These are phyloP conservation scores for Aspergillus taichungensis DNA, from an alignment of 495 filamentous ascomycete species.

Conservation along the genomic window DNA sequence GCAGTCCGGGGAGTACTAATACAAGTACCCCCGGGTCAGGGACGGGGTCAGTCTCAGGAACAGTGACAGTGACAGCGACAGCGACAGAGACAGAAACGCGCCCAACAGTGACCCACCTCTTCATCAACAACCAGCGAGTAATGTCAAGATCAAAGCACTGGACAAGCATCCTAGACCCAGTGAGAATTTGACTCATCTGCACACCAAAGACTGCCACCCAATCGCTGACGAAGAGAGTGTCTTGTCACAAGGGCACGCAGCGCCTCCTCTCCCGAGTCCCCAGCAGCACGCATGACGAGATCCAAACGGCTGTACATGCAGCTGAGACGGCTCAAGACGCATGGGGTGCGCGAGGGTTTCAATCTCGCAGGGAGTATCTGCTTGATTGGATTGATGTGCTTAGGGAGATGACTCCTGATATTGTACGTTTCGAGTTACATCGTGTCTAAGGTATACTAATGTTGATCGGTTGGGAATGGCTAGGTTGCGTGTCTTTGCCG, in stretches of 20 bases:
- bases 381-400: conserved; percentile 14
- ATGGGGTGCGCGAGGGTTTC: conserved; percentile 14
- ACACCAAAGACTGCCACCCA: background rate
- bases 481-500: conserved; percentile 10
- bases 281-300: conserved; percentile 11
- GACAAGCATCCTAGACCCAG: conserved; percentile 19
- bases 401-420: conserved; percentile 12
- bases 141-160: conserved; percentile 18
- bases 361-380: conserved; percentile 14
- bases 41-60: too few species aligned
- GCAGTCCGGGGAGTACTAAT: too few species aligned
- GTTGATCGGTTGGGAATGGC: background rate
- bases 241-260: conserved; percentile 11
- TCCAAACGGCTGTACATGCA: conserved; percentile 17
- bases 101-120: conserved; percentile 12
- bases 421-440: too few species aligned
- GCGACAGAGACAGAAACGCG: too few species aligned
- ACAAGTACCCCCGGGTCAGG: too few species aligned
- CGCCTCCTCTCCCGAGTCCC: conserved; percentile 15
- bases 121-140: conserved; percentile 16
- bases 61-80: too few species aligned
- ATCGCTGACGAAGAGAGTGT: background rate
- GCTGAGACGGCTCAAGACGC: conserved; percentile 14
- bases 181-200: background rate
- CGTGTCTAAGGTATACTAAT: background rate